Conservation (phyloP, 768 basidiomycete species). For the Macrolepiota dolichaula region DNA sequence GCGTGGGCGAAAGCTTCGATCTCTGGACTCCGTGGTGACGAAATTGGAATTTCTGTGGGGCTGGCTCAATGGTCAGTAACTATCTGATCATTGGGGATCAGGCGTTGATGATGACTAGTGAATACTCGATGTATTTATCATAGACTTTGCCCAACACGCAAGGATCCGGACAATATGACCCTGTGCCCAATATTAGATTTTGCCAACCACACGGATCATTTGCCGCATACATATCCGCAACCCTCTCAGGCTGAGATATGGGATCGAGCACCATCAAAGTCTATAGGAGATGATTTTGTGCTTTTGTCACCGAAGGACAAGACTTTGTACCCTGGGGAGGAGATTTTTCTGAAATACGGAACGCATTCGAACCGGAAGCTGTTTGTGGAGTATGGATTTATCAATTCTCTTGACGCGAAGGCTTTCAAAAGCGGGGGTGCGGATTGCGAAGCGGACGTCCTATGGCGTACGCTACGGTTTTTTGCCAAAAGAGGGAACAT, state of each 20-base stretch:
- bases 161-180: conserved; percentile 74
- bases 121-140: conserved; percentile 90
- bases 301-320: conserved; percentile 45
- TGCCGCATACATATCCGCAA: conserved; percentile 41
- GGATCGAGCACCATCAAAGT: conserved; percentile 30
- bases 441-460: conserved; percentile 62
- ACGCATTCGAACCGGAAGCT: conserved; percentile 72
- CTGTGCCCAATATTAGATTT: conserved; percentile 91
- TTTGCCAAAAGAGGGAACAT: conserved; percentile 40
- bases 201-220: conserved; percentile 65
- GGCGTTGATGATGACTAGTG: conserved; percentile 42
- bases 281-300: conserved; percentile 43
- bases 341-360: conserved; percentile 80
- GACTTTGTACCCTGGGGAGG: conserved; percentile 47
- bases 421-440: conserved; percentile 23
- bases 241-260: conserved; percentile 32
- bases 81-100: conserved; percentile 1
- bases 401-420: conserved; percentile 34
- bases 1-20: not conserved
- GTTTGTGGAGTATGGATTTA: conserved; percentile 91
- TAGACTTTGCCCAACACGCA: conserved; percentile 44
- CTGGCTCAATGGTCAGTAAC: conserved; percentile 79
- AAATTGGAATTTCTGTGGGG: conserved; percentile 72
- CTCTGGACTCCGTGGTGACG: conserved; percentile 14
- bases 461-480: conserved; percentile 45